Percentiles rank a stretch among this genome's conserved stretches.
phyloP scores from a whole-genome alignment of 2,329 filamentous ascomycete genomes.

The Endoconidiophora polonica region DNA sequence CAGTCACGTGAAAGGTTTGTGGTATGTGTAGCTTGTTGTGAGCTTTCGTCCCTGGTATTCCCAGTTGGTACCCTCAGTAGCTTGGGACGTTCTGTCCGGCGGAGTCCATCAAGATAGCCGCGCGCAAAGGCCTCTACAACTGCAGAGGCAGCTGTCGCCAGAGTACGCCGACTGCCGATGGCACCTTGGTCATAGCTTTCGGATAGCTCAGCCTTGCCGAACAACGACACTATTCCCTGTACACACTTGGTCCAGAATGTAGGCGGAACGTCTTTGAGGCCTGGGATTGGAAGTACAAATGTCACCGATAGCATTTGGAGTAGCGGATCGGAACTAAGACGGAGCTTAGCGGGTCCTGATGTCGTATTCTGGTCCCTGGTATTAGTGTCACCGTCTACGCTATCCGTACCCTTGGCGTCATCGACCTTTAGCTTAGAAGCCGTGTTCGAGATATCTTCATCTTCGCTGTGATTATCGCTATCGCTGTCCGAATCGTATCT shows the following conservation, averaged over 20 bases:
- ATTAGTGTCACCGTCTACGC: background rate
- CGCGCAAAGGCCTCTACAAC: conserved; percentile 53
- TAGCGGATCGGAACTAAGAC: conserved; percentile 29
- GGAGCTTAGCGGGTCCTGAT: conserved; percentile 16
- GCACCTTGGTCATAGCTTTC: conserved; percentile 71
- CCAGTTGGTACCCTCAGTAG: conserved; percentile 24
- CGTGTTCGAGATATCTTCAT: too few relatives aligned
- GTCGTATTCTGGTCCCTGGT: background rate
- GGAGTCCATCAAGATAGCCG: conserved; percentile 47
- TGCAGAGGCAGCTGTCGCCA: conserved; percentile 54
- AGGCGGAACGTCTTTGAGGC: conserved; percentile 41
- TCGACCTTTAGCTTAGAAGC: conserved; percentile 2
- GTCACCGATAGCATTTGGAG: conserved; percentile 43
- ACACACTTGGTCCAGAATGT: conserved; percentile 51
- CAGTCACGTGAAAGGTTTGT: conserved; percentile 38
- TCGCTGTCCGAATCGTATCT: conserved; percentile 14
- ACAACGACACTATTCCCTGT: conserved; percentile 39
- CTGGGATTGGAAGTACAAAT: conserved; percentile 49
- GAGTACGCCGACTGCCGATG: conserved; percentile 55
- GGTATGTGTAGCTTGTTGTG: conserved; percentile 18
- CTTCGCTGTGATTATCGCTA: conserved; percentile 14
- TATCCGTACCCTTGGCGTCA: conserved; percentile 14
- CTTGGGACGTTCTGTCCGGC: conserved; percentile 10
- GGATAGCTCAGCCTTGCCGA: conserved; percentile 53
- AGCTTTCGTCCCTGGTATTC: conserved; percentile 39